phyloP scores from a whole-genome alignment of 176 grass and related monocot genomes.

The Avena sativa region DNA sequence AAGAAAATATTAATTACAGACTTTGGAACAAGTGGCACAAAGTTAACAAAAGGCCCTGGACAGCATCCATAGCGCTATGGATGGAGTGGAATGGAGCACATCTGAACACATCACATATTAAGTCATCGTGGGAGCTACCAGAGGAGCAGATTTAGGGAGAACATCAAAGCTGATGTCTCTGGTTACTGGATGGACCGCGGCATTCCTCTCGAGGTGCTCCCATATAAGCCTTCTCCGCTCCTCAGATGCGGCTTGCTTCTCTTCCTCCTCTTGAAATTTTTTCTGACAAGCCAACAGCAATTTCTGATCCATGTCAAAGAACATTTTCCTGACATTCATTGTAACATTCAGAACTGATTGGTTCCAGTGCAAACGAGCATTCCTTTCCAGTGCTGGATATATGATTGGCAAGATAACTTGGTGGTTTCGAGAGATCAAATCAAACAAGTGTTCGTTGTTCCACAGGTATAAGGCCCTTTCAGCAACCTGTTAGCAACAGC shows the following conservation, averaged over 20 bases:
- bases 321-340: slow-evolving; percentile 91
- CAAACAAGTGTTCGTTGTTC: slow-evolving; percentile 88
- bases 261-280: slow-evolving; percentile 88
- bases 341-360: slow-evolving; percentile 89
- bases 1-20: slow-evolving; percentile 62
- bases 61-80: slow-evolving; percentile 46
- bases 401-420: slow-evolving; percentile 88
- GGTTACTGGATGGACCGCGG: slow-evolving; percentile 59
- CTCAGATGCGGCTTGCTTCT: slow-evolving; percentile 57
- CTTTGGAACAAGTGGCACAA: slow-evolving; percentile 40
- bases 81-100: slow-evolving; percentile 32
- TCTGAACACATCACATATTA: slow-evolving; percentile 44
- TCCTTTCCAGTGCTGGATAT: slow-evolving; percentile 84
- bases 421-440: slow-evolving; percentile 75
- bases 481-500: slow-evolving; percentile 71
- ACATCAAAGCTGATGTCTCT: slow-evolving; percentile 58
- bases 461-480: slow-evolving; percentile 92
- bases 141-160: slow-evolving; percentile 61
- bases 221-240: slow-evolving; percentile 85
- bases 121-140: slow-evolving; percentile 67
- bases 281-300: slow-evolving; percentile 81
- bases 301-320: slow-evolving; percentile 86
- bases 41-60: slow-evolving; percentile 51
- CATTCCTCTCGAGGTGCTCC: slow-evolving; percentile 77
- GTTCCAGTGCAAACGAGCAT: slow-evolving; percentile 85